Conservation (phyloP, 495 filamentous ascomycete species). For the Evansstolkia leycettana region DNA sequence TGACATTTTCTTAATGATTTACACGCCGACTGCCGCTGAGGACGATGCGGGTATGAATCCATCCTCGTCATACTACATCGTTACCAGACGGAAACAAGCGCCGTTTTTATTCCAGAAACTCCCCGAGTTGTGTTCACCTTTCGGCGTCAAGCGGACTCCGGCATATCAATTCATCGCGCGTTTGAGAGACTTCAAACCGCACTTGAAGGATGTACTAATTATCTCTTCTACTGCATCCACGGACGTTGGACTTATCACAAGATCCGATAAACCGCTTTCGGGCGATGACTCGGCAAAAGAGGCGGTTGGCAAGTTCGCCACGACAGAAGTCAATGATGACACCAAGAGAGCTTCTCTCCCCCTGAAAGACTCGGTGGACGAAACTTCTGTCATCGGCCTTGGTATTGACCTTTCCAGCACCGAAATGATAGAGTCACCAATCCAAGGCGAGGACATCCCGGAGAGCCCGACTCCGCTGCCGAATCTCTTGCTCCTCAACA, state of each 20-base stretch:
- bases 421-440: slow-evolving; percentile 66
- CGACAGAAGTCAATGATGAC: slow-evolving; percentile 63
- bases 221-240: slow-evolving; percentile 66
- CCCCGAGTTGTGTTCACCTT: slow-evolving; percentile 57
- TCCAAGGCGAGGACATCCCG: slow-evolving; percentile 60
- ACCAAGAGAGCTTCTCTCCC: slow-evolving; percentile 66
- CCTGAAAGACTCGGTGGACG: slow-evolving; percentile 54
- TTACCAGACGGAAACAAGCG: slow-evolving; percentile 46
- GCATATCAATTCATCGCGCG: slow-evolving; percentile 67
- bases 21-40: slow-evolving; percentile 51
- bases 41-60: slow-evolving; percentile 37
- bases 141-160: slow-evolving; percentile 47
- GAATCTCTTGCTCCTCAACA: slow-evolving; percentile 72
- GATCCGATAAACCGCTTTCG: slow-evolving; percentile 54
- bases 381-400: slow-evolving; percentile 71
- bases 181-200: slow-evolving; percentile 65
- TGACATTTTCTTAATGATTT: slow-evolving; percentile 65
- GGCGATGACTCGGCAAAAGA: slow-evolving; percentile 45
- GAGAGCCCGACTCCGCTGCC: slow-evolving; percentile 76
- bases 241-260: slow-evolving; percentile 67
- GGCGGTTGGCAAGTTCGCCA: slow-evolving; percentile 54
- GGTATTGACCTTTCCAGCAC: slow-evolving; percentile 71
- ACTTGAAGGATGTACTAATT: slow-evolving; percentile 66
- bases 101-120: slow-evolving; percentile 61
- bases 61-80: slow-evolving; percentile 58